Evolutionary conservation across 495 filamentous ascomycete genomes (phyloP).

Genomic region (Lepraria neglecta): DNA sequence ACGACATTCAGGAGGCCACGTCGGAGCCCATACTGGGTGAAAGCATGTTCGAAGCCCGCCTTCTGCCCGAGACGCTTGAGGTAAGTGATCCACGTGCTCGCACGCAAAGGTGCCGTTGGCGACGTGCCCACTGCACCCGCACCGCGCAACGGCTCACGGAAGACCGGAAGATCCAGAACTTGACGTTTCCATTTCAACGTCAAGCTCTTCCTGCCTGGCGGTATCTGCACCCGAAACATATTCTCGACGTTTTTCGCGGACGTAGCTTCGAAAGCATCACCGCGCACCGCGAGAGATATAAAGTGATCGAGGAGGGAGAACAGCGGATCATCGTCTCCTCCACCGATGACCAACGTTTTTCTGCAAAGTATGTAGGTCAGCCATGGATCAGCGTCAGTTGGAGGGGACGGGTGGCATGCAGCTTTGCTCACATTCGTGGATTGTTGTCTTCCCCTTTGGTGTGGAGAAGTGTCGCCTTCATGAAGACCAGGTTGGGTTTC

Average conservation of each 20-base stretch:
- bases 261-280: constrained; percentile 15
- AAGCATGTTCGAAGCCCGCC: constrained; percentile 21
- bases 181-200: constrained; percentile 15
- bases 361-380: too few species aligned
- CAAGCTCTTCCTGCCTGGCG: constrained; percentile 15
- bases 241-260: constrained; percentile 14
- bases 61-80: constrained; percentile 14
- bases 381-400: background rate
- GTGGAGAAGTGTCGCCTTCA: too few species aligned
- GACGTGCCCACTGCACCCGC: constrained; percentile 7
- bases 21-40: constrained; percentile 18
- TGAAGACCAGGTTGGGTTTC: background rate
- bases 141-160: constrained; percentile 7
- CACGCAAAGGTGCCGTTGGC: background rate
- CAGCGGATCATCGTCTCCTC: constrained; percentile 1
- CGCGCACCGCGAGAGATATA: too few species aligned
- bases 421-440: too few species aligned
- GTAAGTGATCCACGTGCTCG: constrained; percentile 4
- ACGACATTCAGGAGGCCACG: constrained; percentile 21
- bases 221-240: constrained; percentile 18
- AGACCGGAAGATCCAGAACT: constrained; percentile 16
- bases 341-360: constrained; percentile 4
- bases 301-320: constrained; percentile 12
- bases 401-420: background rate
- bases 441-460: too few species aligned